Base-by-base conservation (phyloP, 148 eudicot genomes). In the Rhododendron ovatum region DNA sequence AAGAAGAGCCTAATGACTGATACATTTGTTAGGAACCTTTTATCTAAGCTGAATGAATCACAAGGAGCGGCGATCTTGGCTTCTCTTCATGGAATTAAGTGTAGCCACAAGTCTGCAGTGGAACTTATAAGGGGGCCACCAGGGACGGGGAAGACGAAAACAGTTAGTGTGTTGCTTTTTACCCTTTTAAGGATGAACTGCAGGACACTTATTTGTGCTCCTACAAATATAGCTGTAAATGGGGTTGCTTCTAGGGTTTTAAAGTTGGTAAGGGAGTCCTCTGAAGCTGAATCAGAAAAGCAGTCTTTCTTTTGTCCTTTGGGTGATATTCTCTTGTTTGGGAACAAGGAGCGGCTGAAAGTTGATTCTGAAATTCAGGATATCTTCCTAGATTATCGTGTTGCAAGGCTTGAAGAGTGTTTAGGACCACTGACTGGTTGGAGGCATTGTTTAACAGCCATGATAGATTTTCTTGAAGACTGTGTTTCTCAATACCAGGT, bases 101-200 rank as follows among this genome's bases (percentile, higher is more conserved):
- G 92, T 17, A 0, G 83, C 47, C 91, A 89, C 74, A 87, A 85
- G 85, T 86, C 92, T 80, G 88, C 30, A 26, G 89, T 88, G 28
- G 90, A 91, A 61, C 93, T 89, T 82, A 91, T 93, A 37, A 91
- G 95, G 95, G 95, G 95, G 22, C 92, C 93, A 67, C 95, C 95
- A 14, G 95, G 95, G 81, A 93, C 95, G 0, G 95, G 95, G 43
- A 93, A 93, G 83, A 93, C 95, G 11, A 90, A 85, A 86, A 93
- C 92, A 13, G 79, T 93, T 30, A 85, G 91, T 82, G 83, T 91
- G 74, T 63, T 93, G 69, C 84, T 93, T 2, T 88, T 57, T 82
- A 35, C 41, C 22, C 92, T 93, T 41, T 77, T 89, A 45, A 85
- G 83, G 85, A 82, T 86, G 90, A 89, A 90, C 2, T 63, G 86